These are phyloP conservation scores for Cutaneotrichosporon cyanovorans DNA, from an alignment of 1,284 basidiomycete genomes.

Conservation along the genomic window DNA sequence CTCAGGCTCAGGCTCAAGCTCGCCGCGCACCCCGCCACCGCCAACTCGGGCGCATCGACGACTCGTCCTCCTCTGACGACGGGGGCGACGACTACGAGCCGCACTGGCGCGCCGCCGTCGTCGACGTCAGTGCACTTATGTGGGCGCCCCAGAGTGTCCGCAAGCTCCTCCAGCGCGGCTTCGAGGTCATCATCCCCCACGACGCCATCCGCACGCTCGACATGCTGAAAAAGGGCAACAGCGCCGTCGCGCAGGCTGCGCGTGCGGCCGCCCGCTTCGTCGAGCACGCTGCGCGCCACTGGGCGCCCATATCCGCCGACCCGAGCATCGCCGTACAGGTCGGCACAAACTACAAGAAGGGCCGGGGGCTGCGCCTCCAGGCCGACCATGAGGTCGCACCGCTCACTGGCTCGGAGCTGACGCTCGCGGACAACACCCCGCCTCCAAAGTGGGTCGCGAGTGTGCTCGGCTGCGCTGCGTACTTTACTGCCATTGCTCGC, in stretches of 20 bases:
- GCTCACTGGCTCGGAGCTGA: neutral
- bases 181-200: conserved; percentile 64
- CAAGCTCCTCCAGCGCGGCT: conserved; percentile 65
- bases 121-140: conserved; percentile 80
- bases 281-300: conserved; percentile 39
- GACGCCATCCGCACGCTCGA: conserved; percentile 91
- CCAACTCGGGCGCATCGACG: conserved; percentile 6
- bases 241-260: conserved; percentile 66
- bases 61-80: conserved; percentile 6
- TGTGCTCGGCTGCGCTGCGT: conserved; percentile 34
- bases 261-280: conserved; percentile 42
- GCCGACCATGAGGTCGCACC: conserved; percentile 22
- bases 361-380: conserved; percentile 32
- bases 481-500: conserved; percentile 22
- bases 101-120: conserved; percentile 50
- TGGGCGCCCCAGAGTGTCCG: conserved; percentile 73
- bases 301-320: conserved; percentile 22
- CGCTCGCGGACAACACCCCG: conserved; percentile 12
- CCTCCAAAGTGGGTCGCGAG: conserved; percentile 31
- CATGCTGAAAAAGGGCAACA: conserved; percentile 81
- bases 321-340: conserved; percentile 27
- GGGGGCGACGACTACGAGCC: conserved; percentile 2
- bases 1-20: neutral
- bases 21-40: too few relatives aligned
- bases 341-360: conserved; percentile 30